Evolutionary conservation across 2,329 filamentous ascomycete species (phyloP), one percentile per base, ranked within the genome.

Genomic region (Alternaria longipes): DNA sequence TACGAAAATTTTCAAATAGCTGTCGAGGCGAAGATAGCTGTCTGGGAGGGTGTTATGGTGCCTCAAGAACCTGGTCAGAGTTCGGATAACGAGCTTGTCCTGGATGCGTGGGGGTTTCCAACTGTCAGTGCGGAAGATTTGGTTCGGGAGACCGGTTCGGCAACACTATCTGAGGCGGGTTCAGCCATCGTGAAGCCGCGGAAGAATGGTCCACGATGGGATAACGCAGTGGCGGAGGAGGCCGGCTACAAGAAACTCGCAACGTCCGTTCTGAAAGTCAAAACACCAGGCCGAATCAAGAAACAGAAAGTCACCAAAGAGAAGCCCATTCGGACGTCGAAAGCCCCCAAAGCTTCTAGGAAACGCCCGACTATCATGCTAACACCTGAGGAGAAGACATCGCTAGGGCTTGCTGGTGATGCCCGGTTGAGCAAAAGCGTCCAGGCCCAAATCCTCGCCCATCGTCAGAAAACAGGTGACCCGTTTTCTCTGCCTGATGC

Each of bases 31-130:
- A 84, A 84, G 2, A 75, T 81, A 24, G 80, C 82, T 5, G 75
- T 78, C 7, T 88, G 86, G 86, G 84, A 84, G 59, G 84, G 83
- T n/a, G 83, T 87, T 5, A 68, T 54, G 67, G 74, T 65, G 26
- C 62, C 60, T 7, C 71, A 71, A 47, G 66, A 71, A 52, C 52
- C 65, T 2, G 65, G 69, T 11, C 65, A 71, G 24, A 38, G 44
- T 34, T 22, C n/a, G 2, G 9, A 47, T 8, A 40, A 49, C 28
- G 32, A 46, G 12, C 16, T 45, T 16, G 26, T 49, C 9, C 52
- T 78, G 7, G 67, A 77, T 55, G n/a, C 60, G 18, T 78, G 75
- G 75, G 76, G 76, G 1, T 78, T 79, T 22, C 63, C 52, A 8
- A 16, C 56, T 11, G 53, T 71, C 18, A 62, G 67, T 42, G 18